Conservation (phyloP, 2,329 filamentous ascomycete species). For the Colletotrichum sp. region DNA sequence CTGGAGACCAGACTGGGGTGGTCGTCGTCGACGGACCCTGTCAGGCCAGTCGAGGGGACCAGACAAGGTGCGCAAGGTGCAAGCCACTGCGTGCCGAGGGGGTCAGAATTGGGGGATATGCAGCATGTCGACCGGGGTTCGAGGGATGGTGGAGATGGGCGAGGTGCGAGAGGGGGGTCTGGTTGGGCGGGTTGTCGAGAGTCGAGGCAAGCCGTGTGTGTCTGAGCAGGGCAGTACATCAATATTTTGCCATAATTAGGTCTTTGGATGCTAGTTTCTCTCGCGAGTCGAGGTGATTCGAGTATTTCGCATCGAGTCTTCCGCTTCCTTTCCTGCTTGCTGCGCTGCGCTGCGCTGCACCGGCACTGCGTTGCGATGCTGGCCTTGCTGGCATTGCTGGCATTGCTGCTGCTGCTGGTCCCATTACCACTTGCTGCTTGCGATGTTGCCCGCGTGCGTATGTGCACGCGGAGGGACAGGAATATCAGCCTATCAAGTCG, state of each 20-base stretch:
- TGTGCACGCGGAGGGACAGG: not conserved
- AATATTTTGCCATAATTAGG: slow-evolving; percentile 24
- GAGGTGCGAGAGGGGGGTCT: not conserved
- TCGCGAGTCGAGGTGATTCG: not conserved
- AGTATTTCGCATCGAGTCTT: not conserved
- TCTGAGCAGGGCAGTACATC: slow-evolving; percentile 18
- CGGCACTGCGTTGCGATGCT: not conserved
- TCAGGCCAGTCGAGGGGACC: slow-evolving; percentile 5
- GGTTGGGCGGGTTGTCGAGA: slow-evolving; percentile 16
- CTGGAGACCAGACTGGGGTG: slow-evolving; percentile 17
- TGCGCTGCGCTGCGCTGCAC: not conserved
- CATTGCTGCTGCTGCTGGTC: not conserved
- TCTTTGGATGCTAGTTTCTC: not conserved
- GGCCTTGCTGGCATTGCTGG: not conserved
- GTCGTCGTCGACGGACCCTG: slow-evolving; percentile 16
- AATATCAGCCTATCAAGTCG: slow-evolving; percentile 17
- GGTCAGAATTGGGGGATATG: slow-evolving; percentile 19
- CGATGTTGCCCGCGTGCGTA: slow-evolving; percentile 12
- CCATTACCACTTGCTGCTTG: slow-evolving; percentile 1
- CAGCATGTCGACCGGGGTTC: slow-evolving; percentile 5
- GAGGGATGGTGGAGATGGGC: slow-evolving; percentile 4
- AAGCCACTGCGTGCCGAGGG: slow-evolving; percentile 23
- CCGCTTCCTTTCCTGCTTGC: not conserved
- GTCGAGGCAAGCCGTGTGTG: slow-evolving; percentile 9
- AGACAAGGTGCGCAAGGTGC: slow-evolving; percentile 6